A percentile compares a stretch with the other conserved stretches of the same genome.
Conservation (phyloP, 2,329 filamentous ascomycete genomes). For the Proliferodiscus dingleyae region DNA sequence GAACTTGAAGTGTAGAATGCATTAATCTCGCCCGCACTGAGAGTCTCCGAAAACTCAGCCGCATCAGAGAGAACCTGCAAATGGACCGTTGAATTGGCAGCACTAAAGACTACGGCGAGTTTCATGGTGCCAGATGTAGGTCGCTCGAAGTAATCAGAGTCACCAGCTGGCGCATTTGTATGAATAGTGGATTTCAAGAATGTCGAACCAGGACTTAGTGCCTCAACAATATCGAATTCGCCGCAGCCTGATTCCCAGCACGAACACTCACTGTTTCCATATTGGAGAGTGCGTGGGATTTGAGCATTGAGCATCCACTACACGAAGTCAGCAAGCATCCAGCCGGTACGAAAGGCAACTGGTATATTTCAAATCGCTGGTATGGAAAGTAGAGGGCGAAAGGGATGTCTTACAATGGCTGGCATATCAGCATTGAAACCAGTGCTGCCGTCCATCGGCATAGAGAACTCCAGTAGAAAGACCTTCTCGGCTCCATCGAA, state of each 20-base stretch:
- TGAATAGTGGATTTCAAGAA: constrained; percentile 70
- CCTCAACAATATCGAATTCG: constrained; percentile 72
- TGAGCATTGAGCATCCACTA: constrained; percentile 68
- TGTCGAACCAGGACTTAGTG: constrained; percentile 58
- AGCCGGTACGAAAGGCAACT: not conserved
- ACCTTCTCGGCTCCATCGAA: constrained; percentile 66
- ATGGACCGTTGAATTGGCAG: constrained; percentile 45
- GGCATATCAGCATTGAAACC: constrained; percentile 62
- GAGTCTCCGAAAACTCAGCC: constrained; percentile 37
- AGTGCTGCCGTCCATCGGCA: constrained; percentile 57
- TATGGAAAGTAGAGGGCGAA: not conserved
- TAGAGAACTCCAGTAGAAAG: constrained; percentile 69
- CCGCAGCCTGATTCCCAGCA: constrained; percentile 70
- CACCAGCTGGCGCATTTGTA: constrained; percentile 56
- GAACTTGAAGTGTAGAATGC: constrained; percentile 5
- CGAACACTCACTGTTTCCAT: constrained; percentile 57
- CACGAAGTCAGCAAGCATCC: not conserved
- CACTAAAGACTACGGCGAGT: constrained; percentile 58
- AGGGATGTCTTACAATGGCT: constrained; percentile 40
- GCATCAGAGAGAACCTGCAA: constrained; percentile 40
- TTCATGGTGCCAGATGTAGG: constrained; percentile 56
- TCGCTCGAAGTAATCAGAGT: constrained; percentile 67
- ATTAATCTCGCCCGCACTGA: constrained; percentile 34
- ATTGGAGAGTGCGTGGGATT: constrained; percentile 67
- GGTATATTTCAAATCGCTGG: not conserved